These are phyloP conservation scores for Daldinia vernicosa DNA, from an alignment of 495 filamentous ascomycete species.

Conservation along the genomic window DNA sequence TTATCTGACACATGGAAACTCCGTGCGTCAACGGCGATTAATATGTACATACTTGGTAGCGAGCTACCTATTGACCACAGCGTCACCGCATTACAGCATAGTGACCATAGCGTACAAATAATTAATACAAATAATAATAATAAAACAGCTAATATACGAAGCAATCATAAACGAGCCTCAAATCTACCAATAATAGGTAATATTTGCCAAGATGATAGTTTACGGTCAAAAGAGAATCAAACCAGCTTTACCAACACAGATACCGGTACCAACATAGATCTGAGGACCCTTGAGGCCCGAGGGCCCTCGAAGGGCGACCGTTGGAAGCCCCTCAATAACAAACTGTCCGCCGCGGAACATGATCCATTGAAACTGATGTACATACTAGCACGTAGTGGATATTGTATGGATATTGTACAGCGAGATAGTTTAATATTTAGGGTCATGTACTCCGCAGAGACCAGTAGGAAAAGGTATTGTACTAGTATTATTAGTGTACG, in stretches of 20 bases:
- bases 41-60: no score
- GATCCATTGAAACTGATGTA: neutral
- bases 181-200: constrained; percentile 17
- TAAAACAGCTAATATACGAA: constrained; percentile 9
- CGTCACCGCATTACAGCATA: neutral
- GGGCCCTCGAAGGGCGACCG: neutral
- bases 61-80: no score
- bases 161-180: constrained; percentile 21
- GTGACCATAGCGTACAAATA: neutral
- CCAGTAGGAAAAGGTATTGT: constrained; percentile 15
- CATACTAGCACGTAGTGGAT: neutral
- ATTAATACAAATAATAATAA: no score
- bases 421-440: constrained; percentile 2
- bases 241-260: constrained; percentile 10
- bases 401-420: constrained; percentile 1
- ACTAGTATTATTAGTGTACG: constrained; percentile 28
- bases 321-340: neutral
- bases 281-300: constrained; percentile 9
- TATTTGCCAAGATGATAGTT: constrained; percentile 32
- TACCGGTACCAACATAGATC: constrained; percentile 27
- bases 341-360: constrained; percentile 2
- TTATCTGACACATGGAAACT: constrained; percentile 18
- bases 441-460: constrained; percentile 34
- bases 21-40: neutral
- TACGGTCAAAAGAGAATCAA: constrained; percentile 13